Evolutionary conservation across 2,329 filamentous ascomycete genomes (phyloP).

Genomic region (Colletotrichum kahawae): DNA sequence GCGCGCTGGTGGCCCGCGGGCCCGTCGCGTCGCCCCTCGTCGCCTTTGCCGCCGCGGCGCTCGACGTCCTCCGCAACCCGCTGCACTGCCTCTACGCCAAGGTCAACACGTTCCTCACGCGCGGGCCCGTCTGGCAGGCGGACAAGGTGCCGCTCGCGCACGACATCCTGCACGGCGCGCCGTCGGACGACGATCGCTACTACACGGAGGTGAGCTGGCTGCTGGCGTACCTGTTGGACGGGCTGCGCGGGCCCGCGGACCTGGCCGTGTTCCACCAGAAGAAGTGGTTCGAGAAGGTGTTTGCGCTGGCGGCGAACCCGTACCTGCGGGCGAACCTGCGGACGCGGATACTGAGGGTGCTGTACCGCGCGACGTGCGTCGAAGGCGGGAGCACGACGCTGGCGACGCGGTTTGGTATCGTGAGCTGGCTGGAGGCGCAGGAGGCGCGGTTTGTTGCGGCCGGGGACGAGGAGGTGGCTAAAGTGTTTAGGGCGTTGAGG

Average conservation of each 20-base stretch:
- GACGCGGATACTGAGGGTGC: slow-evolving; percentile 62
- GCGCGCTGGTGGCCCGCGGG: slow-evolving; percentile 53
- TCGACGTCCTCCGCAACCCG: slow-evolving; percentile 76
- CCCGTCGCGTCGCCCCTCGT: slow-evolving; percentile 76
- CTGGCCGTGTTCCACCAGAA: slow-evolving; percentile 65
- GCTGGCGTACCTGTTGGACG: slow-evolving; percentile 71
- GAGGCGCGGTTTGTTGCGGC: slow-evolving; percentile 44
- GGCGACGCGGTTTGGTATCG: slow-evolving; percentile 74
- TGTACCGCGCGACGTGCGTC: slow-evolving; percentile 72
- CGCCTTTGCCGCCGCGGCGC: slow-evolving; percentile 74
- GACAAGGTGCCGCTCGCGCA: slow-evolving; percentile 76
- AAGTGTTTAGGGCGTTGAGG: slow-evolving; percentile 60
- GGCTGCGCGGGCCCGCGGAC: slow-evolving; percentile 64
- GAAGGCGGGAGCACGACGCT: slow-evolving; percentile 80
- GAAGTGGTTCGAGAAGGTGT: slow-evolving; percentile 76
- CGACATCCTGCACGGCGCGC: slow-evolving; percentile 66
- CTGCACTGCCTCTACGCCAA: slow-evolving; percentile 86
- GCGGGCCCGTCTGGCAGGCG: slow-evolving; percentile 76
- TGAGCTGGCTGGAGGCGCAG: slow-evolving; percentile 76
- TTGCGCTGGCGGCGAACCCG: slow-evolving; percentile 72
- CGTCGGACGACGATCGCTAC: slow-evolving; percentile 74
- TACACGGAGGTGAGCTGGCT: slow-evolving; percentile 79
- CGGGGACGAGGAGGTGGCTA: slow-evolving; percentile 43
- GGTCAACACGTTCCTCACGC: slow-evolving; percentile 82
- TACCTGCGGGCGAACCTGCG: slow-evolving; percentile 65